Evolutionary conservation across 2,329 filamentous ascomycete genomes (phyloP).

Genomic region (Tolypocladium inflatum): DNA sequence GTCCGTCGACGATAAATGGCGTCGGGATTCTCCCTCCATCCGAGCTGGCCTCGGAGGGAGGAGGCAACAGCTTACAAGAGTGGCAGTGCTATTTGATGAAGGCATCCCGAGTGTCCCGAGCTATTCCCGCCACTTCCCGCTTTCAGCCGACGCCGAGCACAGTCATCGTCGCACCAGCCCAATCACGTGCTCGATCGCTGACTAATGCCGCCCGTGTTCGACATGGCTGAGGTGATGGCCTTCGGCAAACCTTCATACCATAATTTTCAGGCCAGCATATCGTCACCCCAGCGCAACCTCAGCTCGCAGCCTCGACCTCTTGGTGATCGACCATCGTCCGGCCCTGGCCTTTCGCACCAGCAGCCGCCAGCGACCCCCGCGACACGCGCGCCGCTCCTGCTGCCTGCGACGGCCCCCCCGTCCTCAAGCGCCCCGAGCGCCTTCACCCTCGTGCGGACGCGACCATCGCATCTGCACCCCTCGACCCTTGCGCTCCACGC

Average conservation of each 20-base stretch:
- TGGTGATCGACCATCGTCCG: background rate
- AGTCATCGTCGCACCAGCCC: background rate
- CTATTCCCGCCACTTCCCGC: background rate
- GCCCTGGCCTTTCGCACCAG: background rate
- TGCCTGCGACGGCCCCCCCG: background rate
- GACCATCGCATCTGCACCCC: background rate
- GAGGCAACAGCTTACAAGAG: background rate
- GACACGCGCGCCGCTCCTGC: background rate
- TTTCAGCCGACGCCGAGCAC: background rate
- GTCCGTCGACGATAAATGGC: background rate
- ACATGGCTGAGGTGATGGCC: background rate
- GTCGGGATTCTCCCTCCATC: background rate
- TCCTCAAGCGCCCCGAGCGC: background rate
- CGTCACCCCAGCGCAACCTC: conserved; percentile 6
- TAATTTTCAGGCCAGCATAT: conserved; percentile 16
- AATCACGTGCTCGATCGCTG: conserved; percentile 17
- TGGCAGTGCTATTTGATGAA: background rate
- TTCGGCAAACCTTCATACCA: conserved; percentile 13
- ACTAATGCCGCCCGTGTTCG: conserved; percentile 16
- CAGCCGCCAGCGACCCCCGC: background rate
- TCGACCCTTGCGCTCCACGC: conserved; percentile 1
- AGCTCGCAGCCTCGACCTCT: conserved; percentile 1
- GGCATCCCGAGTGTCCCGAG: background rate
- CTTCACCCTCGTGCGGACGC: background rate
- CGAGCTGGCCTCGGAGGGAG: conserved; percentile 1